Conservation (phyloP, 257 asterid genomes). For the Salvia rosmarinus region DNA sequence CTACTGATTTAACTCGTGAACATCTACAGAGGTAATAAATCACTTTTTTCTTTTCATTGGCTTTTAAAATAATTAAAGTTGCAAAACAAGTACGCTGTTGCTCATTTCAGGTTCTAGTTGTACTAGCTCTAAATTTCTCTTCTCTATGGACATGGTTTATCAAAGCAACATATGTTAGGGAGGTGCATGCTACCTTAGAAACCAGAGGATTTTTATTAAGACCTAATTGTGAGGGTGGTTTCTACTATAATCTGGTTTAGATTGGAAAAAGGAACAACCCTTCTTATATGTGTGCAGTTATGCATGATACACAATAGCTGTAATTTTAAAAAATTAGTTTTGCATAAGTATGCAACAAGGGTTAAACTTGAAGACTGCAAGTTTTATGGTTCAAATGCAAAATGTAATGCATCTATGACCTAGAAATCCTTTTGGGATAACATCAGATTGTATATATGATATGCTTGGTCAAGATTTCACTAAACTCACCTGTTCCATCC, state of each 20-base stretch:
- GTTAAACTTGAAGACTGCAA: slow-evolving; percentile 1
- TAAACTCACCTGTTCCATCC: slow-evolving; percentile 4
- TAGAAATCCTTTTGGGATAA: not conserved
- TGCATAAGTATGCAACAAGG: not conserved
- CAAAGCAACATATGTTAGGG: not conserved
- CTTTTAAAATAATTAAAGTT: not conserved
- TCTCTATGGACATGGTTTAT: not conserved
- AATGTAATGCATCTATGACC: not conserved
- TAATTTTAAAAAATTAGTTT: not conserved
- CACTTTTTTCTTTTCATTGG: slow-evolving; percentile 21
- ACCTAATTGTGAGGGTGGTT: not conserved
- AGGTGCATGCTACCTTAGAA: slow-evolving; percentile 7
- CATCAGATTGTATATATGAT: not conserved
- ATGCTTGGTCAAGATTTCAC: not conserved
- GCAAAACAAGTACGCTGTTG: not conserved
- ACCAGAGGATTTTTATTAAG: not conserved
- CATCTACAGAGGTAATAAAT: slow-evolving; percentile 69
- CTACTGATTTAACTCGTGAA: slow-evolving; percentile 93
- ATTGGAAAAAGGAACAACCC: not conserved
- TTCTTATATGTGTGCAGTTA: not conserved
- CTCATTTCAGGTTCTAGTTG: not conserved
- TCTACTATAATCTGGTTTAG: not conserved
- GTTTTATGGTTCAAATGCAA: slow-evolving; percentile 4
- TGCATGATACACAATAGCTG: not conserved
- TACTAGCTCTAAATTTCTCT: slow-evolving; percentile 2